phyloP scores from a whole-genome alignment of 2,329 filamentous ascomycete genomes.

The Sporothrix curviconia region DNA sequence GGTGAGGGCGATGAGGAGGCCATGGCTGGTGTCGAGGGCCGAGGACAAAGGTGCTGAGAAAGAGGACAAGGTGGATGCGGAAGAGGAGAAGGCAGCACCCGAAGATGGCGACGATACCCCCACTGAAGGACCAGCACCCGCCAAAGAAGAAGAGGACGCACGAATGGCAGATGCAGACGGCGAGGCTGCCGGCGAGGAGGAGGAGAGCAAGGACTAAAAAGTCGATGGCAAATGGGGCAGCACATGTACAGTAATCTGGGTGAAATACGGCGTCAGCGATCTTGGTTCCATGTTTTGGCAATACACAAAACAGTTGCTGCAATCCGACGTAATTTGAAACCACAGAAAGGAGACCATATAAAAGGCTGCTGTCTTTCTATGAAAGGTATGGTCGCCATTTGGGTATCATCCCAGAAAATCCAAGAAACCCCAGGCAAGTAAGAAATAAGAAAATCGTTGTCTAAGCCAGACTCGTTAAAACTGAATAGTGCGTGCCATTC shows the following conservation, averaged over 20 bases:
- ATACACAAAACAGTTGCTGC: too few relatives aligned
- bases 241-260: not conserved
- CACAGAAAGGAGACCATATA: not conserved
- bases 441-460: not conserved
- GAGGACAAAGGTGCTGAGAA: not conserved
- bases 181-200: not conserved
- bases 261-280: not conserved
- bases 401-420: not conserved
- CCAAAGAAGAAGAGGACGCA: not conserved
- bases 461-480: too few relatives aligned
- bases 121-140: not conserved
- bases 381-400: too few relatives aligned
- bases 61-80: not conserved
- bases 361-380: too few relatives aligned
- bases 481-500: too few relatives aligned
- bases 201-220: not conserved
- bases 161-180: slow-evolving; percentile 11
- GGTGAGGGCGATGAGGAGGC: not conserved
- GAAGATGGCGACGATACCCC: not conserved
- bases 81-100: not conserved
- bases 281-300: not conserved
- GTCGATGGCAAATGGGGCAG: not conserved
- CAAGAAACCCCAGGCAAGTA: not conserved
- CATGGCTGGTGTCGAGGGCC: not conserved
- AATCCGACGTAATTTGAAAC: too few relatives aligned